Percentiles rank a stretch among this genome's conserved stretches.
phyloP scores from a whole-genome alignment of 1,284 basidiomycete species.

The Puccinia horiana region DNA sequence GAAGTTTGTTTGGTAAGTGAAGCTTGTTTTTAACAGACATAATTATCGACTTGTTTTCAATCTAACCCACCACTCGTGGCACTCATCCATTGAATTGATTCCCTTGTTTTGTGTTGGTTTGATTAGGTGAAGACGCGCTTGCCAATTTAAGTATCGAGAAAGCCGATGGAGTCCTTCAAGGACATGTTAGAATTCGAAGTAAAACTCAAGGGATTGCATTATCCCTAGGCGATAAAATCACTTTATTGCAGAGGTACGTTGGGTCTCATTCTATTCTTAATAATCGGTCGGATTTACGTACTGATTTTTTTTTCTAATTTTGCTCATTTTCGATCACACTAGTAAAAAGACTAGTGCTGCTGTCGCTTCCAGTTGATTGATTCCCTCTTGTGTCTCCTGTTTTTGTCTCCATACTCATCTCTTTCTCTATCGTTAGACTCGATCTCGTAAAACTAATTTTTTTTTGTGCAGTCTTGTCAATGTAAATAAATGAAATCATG shows the following conservation, averaged over 20 bases:
- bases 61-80: neutral
- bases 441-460: neutral
- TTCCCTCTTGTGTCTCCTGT: neutral
- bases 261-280: neutral
- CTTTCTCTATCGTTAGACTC: constrained; percentile 3
- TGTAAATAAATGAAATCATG: neutral
- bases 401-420: neutral
- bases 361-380: neutral
- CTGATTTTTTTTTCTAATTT: neutral
- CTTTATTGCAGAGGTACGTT: constrained; percentile 51
- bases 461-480: neutral
- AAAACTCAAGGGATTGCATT: constrained; percentile 95
- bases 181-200: constrained; percentile 87
- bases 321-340: neutral
- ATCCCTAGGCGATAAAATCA: constrained; percentile 84
- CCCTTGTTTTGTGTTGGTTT: neutral
- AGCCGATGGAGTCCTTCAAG: constrained; percentile 79
- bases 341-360: constrained; percentile 10
- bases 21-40: neutral
- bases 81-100: neutral
- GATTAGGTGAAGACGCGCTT: constrained; percentile 76
- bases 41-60: neutral
- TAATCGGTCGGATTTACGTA: neutral
- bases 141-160: constrained; percentile 94
- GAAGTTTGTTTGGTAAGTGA: constrained; percentile 74